Base-by-base conservation (phyloP, 495 filamentous ascomycete genomes). In the Talaromyces thailandensis region DNA sequence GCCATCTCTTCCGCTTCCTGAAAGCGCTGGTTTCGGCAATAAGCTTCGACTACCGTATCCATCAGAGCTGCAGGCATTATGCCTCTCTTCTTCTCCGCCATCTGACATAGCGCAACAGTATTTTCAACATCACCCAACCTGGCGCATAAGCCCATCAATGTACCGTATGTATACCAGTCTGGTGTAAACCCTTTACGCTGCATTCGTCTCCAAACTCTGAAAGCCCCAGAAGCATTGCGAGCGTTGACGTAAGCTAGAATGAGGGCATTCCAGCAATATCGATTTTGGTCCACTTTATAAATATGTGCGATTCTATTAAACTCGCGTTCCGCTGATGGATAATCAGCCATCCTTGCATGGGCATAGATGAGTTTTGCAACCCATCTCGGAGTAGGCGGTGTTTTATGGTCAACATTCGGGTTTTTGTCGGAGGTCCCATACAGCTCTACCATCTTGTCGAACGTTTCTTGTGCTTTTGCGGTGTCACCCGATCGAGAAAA, bases 71-170 rank as follows among this genome's bases (percentile, higher is more conserved):
- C 69, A 21, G 71, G 76, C 28, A 77, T 72, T 50, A 67, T 59
- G 29, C 88, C 70, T 2, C 69, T 67, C 3, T 67, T 61, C 1
- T 76, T 63, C 58, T 77, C 72, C 8, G 87, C 84, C 37, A 84
- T 68, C 21, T 76, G 73, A 61, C 87, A 83, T n/a, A 96, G 66
- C 28, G 83, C 78, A 31, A 86, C 73, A 8, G 85, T 80, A 63
- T 80, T 81, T 21, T 88, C 84, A 25, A 91, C 70, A 71, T 97
- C 94, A 3, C 94, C 91, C 63, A 84, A 80, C n/a, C 75, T 75
- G 12, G 84, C 87, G 58, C 83, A 84, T 69, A 94, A 76, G 18
- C 80, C 79, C 82, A 96, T 88, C 60, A 96, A 64, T 1, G 83
- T 86, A 21, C 79, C 85, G 64, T 88, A 91, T 4, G 87, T 89